Evolutionary conservation across 2,329 filamentous ascomycete genomes (phyloP).

Genomic region (Trichoderma asperellum): DNA sequence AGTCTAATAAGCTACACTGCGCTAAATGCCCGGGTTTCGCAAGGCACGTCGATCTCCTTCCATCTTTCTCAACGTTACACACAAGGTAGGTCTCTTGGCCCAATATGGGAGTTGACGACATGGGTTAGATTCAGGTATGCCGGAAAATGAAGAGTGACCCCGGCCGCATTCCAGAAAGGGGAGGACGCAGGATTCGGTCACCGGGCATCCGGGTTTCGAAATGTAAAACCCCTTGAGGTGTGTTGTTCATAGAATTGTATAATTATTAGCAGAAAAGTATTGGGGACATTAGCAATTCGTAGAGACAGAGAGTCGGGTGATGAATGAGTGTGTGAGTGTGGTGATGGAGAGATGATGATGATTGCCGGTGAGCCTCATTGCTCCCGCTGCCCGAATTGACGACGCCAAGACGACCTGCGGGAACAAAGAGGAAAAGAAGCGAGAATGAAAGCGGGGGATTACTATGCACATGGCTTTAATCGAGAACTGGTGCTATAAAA

Average conservation of each 20-base stretch:
- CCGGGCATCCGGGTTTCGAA: not conserved
- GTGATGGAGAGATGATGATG: not conserved
- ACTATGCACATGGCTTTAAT: not conserved
- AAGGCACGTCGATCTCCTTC: not conserved
- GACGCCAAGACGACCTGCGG: not conserved
- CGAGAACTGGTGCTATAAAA: not conserved
- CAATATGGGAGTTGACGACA: not conserved
- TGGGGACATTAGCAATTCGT: not conserved
- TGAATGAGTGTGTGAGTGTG: not conserved
- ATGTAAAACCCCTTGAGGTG: not conserved
- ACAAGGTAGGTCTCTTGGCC: not conserved
- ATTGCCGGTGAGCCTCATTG: not conserved
- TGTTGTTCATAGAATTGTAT: not conserved
- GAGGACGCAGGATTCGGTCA: not conserved
- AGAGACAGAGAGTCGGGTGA: not conserved
- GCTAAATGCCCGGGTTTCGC: not conserved
- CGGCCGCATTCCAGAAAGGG: constrained; percentile 19
- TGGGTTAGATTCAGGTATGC: constrained; percentile 14
- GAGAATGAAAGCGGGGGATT: not conserved
- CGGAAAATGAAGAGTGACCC: constrained; percentile 10
- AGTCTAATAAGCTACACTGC: not conserved
- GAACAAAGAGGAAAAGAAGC: not conserved
- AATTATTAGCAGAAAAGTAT: not conserved
- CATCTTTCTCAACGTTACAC: not conserved
- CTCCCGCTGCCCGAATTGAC: not conserved